A percentile compares a stretch with the other conserved stretches of the same genome.
Evolutionary conservation across 352 stramenopile species (phyloP).

Genomic region (Thraustochytrium striatum): DNA sequence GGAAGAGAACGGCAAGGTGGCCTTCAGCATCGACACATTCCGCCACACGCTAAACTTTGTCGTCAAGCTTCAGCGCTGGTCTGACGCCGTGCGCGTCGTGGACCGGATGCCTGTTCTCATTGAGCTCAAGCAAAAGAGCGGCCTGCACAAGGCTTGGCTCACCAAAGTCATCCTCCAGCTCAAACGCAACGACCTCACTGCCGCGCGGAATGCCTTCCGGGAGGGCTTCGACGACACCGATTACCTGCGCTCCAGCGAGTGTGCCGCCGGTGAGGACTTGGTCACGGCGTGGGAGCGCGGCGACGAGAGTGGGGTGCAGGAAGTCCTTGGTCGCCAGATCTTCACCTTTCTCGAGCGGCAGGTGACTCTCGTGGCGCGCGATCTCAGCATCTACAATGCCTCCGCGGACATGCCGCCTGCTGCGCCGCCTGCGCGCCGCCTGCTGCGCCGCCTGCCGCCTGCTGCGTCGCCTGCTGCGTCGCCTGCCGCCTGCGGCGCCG

Average conservation of each 20-base stretch:
- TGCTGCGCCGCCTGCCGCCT: background rate
- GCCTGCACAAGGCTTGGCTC: slow-evolving; percentile 5
- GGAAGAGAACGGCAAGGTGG: background rate
- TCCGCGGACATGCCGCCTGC: background rate
- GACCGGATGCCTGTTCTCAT: slow-evolving; percentile 15
- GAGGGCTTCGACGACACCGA: slow-evolving; percentile 28
- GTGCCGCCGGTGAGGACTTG: slow-evolving; percentile 29
- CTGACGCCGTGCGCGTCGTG: slow-evolving; percentile 3
- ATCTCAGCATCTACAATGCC: background rate
- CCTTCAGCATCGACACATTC: slow-evolving; percentile 40
- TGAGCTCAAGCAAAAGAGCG: slow-evolving; percentile 14
- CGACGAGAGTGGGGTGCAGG: slow-evolving; percentile 12
- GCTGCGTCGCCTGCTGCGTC: background rate
- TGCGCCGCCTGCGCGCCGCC: background rate
- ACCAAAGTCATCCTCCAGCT: slow-evolving; percentile 22
- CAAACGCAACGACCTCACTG: slow-evolving; percentile 19
- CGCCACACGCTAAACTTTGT: slow-evolving; percentile 23
- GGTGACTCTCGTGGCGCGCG: slow-evolving; percentile 22
- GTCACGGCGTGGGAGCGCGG: background rate
- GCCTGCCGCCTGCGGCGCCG: background rate
- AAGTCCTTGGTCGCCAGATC: background rate
- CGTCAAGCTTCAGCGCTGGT: slow-evolving; percentile 11
- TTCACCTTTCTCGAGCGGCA: slow-evolving; percentile 18
- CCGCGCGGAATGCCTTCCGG: slow-evolving; percentile 7
- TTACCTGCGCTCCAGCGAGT: slow-evolving; percentile 33